Evolutionary conservation across 2,329 filamentous ascomycete genomes (phyloP).

Genomic region (Colletotrichum gigasporum): DNA sequence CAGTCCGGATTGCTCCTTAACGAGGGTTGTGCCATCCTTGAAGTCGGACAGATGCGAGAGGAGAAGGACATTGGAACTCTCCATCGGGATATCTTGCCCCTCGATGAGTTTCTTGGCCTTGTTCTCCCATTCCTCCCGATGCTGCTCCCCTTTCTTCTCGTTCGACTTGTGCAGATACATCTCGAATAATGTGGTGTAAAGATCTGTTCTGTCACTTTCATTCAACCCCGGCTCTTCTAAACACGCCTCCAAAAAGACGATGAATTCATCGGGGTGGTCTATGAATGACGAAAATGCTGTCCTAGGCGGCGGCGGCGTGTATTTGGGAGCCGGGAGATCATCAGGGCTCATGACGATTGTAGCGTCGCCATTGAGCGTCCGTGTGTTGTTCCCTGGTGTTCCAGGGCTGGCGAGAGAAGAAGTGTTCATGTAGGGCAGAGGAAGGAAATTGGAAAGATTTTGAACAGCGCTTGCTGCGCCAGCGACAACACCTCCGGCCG

Average conservation of each 20-base stretch:
- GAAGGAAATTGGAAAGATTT: slow-evolving; percentile 84
- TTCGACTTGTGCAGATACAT: slow-evolving; percentile 95
- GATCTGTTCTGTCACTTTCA: slow-evolving; percentile 80
- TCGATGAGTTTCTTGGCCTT: slow-evolving; percentile 93
- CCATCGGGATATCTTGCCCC: slow-evolving; percentile 82
- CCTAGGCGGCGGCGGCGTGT: slow-evolving; percentile 83
- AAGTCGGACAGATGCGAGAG: slow-evolving; percentile 94
- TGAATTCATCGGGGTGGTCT: slow-evolving; percentile 91
- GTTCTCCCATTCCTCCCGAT: slow-evolving; percentile 84
- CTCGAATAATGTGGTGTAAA: slow-evolving; percentile 96
- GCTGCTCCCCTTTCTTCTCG: slow-evolving; percentile 71
- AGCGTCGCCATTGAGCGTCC: slow-evolving; percentile 55
- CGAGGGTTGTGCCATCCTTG: slow-evolving; percentile 87
- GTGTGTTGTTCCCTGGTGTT: slow-evolving; percentile 59
- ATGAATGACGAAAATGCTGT: slow-evolving; percentile 97
- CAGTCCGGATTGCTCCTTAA: slow-evolving; percentile 92
- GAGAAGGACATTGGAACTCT: slow-evolving; percentile 92
- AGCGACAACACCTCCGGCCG: slow-evolving; percentile 55
- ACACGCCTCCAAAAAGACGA: slow-evolving; percentile 90
- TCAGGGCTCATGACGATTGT: slow-evolving; percentile 61
- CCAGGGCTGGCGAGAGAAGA: slow-evolving; percentile 64
- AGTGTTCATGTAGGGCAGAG: slow-evolving; percentile 84
- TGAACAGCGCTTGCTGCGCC: slow-evolving; percentile 82
- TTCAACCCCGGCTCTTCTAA: slow-evolving; percentile 77
- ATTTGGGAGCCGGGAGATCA: slow-evolving; percentile 61